phyloP scores from a whole-genome alignment of 23 red algal genomes.

The Gracilaria domingensis region DNA sequence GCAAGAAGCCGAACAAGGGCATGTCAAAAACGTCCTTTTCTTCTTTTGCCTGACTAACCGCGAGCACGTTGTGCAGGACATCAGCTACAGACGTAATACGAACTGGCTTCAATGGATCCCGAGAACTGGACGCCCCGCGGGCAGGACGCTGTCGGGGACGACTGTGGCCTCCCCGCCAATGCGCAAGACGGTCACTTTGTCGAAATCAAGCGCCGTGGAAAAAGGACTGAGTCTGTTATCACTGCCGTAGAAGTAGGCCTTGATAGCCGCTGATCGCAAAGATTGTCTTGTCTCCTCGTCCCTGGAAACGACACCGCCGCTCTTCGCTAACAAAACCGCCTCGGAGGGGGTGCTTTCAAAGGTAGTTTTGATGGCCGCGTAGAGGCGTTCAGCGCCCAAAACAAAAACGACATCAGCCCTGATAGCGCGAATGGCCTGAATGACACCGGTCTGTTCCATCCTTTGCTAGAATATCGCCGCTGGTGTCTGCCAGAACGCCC shows the following conservation, averaged over 20 bases:
- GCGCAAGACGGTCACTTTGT: conserved; percentile 64
- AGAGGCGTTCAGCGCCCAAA: conserved; percentile 87
- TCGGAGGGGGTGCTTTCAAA: conserved; percentile 41
- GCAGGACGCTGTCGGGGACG: conserved; percentile 81
- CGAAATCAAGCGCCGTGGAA: conserved; percentile 69
- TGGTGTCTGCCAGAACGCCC: conserved; percentile 51
- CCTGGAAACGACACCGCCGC: conserved; percentile 88
- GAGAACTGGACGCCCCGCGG: conserved; percentile 57
- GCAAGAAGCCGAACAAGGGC: conserved; percentile 76
- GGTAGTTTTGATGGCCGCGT: conserved; percentile 61
- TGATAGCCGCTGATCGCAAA: conserved; percentile 58
- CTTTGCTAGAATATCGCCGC: conserved; percentile 57
- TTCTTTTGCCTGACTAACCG: conserved; percentile 81
- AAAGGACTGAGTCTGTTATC: conserved; percentile 83
- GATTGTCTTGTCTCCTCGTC: conserved; percentile 61
- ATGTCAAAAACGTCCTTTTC: conserved; percentile 63
- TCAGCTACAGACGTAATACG: conserved; percentile 41
- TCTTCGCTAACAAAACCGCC: conserved; percentile 83
- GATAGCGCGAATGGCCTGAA: conserved; percentile 40
- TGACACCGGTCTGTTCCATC: conserved; percentile 56
- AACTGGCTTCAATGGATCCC: conserved; percentile 75
- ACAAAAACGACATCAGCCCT: conserved; percentile 83
- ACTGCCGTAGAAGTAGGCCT: conserved; percentile 93
- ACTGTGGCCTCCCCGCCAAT: conserved; percentile 51
- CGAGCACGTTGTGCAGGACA: conserved; percentile 79